Percentiles rank a stretch among this genome's conserved stretches.
These are phyloP conservation scores for Stagonosporopsis vannaccii DNA, from an alignment of 2,329 filamentous ascomycete genomes.

Conservation along the genomic window DNA sequence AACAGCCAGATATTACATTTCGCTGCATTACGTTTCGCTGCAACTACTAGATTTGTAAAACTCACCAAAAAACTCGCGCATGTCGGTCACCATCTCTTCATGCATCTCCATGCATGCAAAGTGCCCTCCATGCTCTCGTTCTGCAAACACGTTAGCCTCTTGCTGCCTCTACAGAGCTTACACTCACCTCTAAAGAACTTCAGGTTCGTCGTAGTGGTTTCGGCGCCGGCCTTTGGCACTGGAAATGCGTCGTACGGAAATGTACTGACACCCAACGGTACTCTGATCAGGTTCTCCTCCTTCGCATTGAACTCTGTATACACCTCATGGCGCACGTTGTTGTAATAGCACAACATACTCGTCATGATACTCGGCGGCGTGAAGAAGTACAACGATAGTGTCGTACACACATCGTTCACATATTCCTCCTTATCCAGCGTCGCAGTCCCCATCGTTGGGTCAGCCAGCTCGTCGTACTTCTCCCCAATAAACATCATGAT, in stretches of 20 bases:
- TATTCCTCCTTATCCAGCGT: constrained; percentile 40
- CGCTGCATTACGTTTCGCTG: background rate
- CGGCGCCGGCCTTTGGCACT: constrained; percentile 41
- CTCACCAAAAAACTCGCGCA: constrained; percentile 32
- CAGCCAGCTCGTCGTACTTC: constrained; percentile 52
- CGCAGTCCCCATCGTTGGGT: constrained; percentile 37
- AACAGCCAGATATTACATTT: background rate
- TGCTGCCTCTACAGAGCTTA: background rate
- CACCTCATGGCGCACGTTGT: constrained; percentile 49
- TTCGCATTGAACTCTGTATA: constrained; percentile 48
- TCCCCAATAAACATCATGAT: constrained; percentile 56
- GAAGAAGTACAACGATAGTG: constrained; percentile 48
- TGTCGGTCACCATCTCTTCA: constrained; percentile 32
- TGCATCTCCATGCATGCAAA: constrained; percentile 41
- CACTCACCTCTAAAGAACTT: constrained; percentile 44
- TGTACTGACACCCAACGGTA: constrained; percentile 49
- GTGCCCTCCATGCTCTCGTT: constrained; percentile 31
- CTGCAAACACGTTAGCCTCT: constrained; percentile 18
- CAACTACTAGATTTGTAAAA: constrained; percentile 16
- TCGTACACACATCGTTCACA: constrained; percentile 40
- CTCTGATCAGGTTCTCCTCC: constrained; percentile 47
- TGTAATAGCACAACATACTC: constrained; percentile 49
- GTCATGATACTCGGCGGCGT: constrained; percentile 48
- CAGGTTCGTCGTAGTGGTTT: constrained; percentile 50
- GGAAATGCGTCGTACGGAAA: constrained; percentile 50